Conservation (phyloP, 345 rosid species). For the Corchorus olitorius region DNA sequence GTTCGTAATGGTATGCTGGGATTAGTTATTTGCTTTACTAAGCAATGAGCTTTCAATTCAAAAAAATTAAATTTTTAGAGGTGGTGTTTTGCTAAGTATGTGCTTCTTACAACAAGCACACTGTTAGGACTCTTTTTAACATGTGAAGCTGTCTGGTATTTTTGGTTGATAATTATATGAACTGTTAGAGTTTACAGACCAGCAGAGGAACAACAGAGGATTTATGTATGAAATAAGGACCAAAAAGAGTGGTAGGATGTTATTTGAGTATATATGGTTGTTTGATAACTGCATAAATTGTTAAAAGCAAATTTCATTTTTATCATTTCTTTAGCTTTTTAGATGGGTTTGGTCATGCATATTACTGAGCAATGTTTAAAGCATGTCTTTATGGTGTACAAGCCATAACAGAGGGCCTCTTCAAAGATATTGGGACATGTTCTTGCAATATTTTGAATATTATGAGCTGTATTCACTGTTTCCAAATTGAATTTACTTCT, state of each 20-base stretch:
- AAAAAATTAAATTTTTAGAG: neutral
- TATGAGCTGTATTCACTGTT: neutral
- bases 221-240: too few relatives aligned
- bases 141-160: too few relatives aligned
- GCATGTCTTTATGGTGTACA: neutral
- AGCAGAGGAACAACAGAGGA: too few relatives aligned
- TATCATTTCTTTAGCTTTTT: neutral
- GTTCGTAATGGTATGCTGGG: neutral
- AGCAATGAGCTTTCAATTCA: neutral
- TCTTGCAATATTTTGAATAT: constrained; percentile 12
- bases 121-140: constrained; percentile 3
- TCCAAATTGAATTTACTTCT: neutral
- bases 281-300: too few relatives aligned
- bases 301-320: too few relatives aligned
- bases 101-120: neutral
- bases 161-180: too few relatives aligned
- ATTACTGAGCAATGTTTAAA: neutral
- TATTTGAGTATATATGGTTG: neutral
- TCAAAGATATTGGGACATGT: neutral
- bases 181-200: too few relatives aligned
- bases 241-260: neutral
- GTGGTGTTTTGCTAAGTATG: neutral
- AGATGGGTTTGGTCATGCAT: neutral
- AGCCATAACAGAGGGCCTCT: neutral
- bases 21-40: neutral